Conservation (phyloP, 805 yeast genomes). For the Ogataea haglerorum region DNA sequence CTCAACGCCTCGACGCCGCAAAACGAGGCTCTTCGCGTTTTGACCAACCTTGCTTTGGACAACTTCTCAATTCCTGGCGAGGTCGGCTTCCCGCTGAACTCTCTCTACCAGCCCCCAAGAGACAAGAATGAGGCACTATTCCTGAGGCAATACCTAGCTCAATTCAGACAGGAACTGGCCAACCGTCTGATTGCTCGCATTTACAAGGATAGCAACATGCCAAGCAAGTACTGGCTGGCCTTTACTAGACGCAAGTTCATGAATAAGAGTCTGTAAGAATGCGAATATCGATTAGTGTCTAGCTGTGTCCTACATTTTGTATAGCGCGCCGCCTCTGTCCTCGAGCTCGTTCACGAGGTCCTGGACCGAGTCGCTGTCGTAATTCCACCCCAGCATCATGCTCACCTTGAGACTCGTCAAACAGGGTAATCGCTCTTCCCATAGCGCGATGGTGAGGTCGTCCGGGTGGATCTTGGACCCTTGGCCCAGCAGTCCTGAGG, state of each 20-base stretch:
- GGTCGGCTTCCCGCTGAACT: constrained; percentile 87
- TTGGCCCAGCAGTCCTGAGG: constrained; percentile 85
- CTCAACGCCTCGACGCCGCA: constrained; percentile 47
- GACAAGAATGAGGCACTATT: constrained; percentile 75
- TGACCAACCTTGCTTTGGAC: constrained; percentile 84
- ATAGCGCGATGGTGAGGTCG: constrained; percentile 79
- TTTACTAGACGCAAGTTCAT: constrained; percentile 92
- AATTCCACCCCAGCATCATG: constrained; percentile 83
- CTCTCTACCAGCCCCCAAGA: constrained; percentile 68
- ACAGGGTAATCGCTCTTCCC: constrained; percentile 71
- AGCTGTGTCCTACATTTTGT: constrained; percentile 31
- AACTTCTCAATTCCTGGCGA: constrained; percentile 93
- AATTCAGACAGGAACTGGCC: constrained; percentile 92
- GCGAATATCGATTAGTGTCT: not conserved
- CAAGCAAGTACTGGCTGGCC: constrained; percentile 94
- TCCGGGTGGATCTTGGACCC: constrained; percentile 81
- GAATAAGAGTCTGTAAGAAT: constrained; percentile 71
- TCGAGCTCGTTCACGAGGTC: constrained; percentile 69
- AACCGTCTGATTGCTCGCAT: constrained; percentile 72
- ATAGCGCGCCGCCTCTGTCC: constrained; percentile 75
- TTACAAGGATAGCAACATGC: constrained; percentile 64
- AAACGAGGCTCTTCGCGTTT: constrained; percentile 59
- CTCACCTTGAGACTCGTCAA: constrained; percentile 65
- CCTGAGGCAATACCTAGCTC: constrained; percentile 77
- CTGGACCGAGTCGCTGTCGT: constrained; percentile 53